These are phyloP conservation scores for Ramularia endophylla DNA, from an alignment of 2,329 filamentous ascomycete species.

Conservation along the genomic window DNA sequence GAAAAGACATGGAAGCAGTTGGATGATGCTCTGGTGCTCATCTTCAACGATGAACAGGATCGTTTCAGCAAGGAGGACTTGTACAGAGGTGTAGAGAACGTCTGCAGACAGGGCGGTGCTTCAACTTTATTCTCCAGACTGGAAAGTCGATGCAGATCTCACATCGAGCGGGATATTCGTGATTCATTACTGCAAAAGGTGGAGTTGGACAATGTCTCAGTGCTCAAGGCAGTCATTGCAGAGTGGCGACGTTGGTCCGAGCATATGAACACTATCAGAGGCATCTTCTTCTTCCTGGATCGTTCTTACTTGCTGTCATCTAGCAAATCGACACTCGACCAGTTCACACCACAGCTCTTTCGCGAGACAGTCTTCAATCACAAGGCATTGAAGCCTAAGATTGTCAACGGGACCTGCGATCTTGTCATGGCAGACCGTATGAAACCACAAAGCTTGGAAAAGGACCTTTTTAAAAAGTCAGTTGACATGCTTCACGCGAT, in stretches of 20 bases:
- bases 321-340: slow-evolving; percentile 68
- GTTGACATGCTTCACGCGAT: slow-evolving; percentile 83
- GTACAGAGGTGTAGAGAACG: slow-evolving; percentile 85
- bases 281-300: slow-evolving; percentile 91
- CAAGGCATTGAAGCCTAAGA: slow-evolving; percentile 45
- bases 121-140: slow-evolving; percentile 62
- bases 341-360: slow-evolving; percentile 74
- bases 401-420: slow-evolving; percentile 67
- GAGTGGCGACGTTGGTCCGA: slow-evolving; percentile 74
- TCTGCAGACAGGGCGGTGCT: slow-evolving; percentile 74
- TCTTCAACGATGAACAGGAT: slow-evolving; percentile 61
- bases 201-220: slow-evolving; percentile 55
- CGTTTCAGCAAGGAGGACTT: slow-evolving; percentile 73
- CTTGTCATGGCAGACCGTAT: slow-evolving; percentile 68
- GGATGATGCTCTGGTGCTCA: slow-evolving; percentile 62
- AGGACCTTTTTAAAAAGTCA: slow-evolving; percentile 62
- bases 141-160: slow-evolving; percentile 57
- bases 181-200: slow-evolving; percentile 52
- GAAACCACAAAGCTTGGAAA: slow-evolving; percentile 49
- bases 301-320: slow-evolving; percentile 77
- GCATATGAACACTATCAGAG: slow-evolving; percentile 73
- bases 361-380: slow-evolving; percentile 55
- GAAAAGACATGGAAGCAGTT: slow-evolving; percentile 68
- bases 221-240: slow-evolving; percentile 54
- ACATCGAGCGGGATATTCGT: slow-evolving; percentile 54